A percentile compares a stretch with the other conserved stretches of the same genome.
These are phyloP conservation scores for Hortaea werneckii DNA, from an alignment of 2,329 filamentous ascomycete species.

Conservation along the genomic window DNA sequence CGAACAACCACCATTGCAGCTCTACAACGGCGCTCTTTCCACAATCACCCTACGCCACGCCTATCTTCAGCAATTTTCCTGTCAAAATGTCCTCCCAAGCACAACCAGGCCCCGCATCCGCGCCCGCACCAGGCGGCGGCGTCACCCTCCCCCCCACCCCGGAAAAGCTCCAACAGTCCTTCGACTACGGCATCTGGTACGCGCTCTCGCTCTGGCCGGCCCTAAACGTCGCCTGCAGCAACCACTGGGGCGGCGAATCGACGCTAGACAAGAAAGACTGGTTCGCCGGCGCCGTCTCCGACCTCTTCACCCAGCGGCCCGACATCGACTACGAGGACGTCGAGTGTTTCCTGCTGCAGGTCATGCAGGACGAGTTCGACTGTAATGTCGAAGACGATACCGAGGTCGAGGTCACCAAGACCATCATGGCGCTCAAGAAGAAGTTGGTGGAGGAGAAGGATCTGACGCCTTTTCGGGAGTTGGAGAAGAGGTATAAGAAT, in stretches of 20 bases:
- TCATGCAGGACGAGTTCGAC: constrained; percentile 95
- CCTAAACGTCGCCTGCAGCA: constrained; percentile 75
- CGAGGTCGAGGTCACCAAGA: constrained; percentile 59
- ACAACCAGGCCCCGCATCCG: constrained; percentile 1
- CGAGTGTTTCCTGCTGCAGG: constrained; percentile 73
- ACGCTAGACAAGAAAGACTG: constrained; percentile 85
- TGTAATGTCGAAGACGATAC: constrained; percentile 86
- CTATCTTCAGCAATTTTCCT: not conserved
- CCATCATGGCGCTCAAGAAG: constrained; percentile 58
- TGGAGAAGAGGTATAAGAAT: constrained; percentile 62
- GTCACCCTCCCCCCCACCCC: constrained; percentile 11
- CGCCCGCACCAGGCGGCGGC: constrained; percentile 1
- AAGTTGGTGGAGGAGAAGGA: constrained; percentile 57
- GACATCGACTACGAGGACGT: constrained; percentile 67
- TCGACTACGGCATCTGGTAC: constrained; percentile 82
- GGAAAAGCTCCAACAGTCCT: constrained; percentile 20
- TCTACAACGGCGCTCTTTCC: too few species aligned
- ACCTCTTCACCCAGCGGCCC: constrained; percentile 56
- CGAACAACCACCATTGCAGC: too few species aligned
- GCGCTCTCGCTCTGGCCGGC: constrained; percentile 80
- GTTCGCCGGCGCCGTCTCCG: constrained; percentile 80
- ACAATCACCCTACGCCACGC: too few species aligned
- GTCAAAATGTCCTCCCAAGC: constrained; percentile 4
- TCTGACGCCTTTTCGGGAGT: constrained; percentile 73
- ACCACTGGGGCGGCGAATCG: constrained; percentile 78